A percentile compares a stretch with the other conserved stretches of the same genome.
Conservation (phyloP, 2,329 filamentous ascomycete genomes). For the Aspergillus intermedius region DNA sequence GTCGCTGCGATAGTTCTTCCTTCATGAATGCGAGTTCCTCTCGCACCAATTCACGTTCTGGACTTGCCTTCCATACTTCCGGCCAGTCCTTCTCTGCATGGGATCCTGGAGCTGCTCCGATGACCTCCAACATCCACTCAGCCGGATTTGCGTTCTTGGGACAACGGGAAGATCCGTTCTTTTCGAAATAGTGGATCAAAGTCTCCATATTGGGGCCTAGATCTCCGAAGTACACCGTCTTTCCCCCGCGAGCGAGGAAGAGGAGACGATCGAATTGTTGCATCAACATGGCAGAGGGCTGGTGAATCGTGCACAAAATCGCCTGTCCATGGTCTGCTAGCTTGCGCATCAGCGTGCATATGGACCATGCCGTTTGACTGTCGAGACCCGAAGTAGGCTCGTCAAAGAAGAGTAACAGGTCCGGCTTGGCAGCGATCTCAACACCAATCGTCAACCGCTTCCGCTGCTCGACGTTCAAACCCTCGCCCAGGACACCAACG, state of each 20-base stretch:
- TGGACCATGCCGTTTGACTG: conserved; percentile 85
- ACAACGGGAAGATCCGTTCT: conserved; percentile 55
- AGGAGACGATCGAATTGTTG: conserved; percentile 65
- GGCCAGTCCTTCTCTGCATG: conserved; percentile 57
- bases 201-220: conserved; percentile 53
- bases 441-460: conserved; percentile 84
- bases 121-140: conserved; percentile 55
- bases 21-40: conserved; percentile 40
- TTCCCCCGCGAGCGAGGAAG: conserved; percentile 57
- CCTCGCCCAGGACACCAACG: conserved; percentile 79
- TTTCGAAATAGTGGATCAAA: conserved; percentile 57
- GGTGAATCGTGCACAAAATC: conserved; percentile 88
- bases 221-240: conserved; percentile 61
- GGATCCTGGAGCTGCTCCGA: conserved; percentile 55
- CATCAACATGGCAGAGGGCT: conserved; percentile 86
- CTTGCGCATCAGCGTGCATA: conserved; percentile 77
- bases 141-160: conserved; percentile 60
- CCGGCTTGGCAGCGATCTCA: conserved; percentile 83
- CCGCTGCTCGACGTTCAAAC: conserved; percentile 54
- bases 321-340: conserved; percentile 84
- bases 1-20: conserved; percentile 24
- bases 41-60: conserved; percentile 46
- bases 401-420: conserved; percentile 80
- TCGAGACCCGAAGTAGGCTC: conserved; percentile 91
- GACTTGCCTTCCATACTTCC: conserved; percentile 53